Percentiles rank a stretch among this genome's conserved stretches.
Evolutionary conservation across 305 asterid genomes (phyloP).

Genomic region (Fraxinus platypoda): DNA sequence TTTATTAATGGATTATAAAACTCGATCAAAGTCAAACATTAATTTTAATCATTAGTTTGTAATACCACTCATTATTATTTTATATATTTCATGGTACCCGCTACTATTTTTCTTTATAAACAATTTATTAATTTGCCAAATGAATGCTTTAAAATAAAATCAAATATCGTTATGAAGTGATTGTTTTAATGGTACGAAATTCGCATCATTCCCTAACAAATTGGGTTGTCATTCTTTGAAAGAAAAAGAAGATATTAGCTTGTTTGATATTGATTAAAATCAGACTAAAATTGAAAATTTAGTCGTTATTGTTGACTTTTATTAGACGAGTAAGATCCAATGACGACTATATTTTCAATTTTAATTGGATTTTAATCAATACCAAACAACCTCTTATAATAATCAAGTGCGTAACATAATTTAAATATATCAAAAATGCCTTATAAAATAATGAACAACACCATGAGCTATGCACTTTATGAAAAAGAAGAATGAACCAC

Average conservation of each 20-base stretch:
- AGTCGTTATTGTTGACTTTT: too few relatives aligned
- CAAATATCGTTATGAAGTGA: too few relatives aligned
- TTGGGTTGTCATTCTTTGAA: background rate
- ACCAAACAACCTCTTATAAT: too few relatives aligned
- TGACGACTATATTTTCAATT: too few relatives aligned
- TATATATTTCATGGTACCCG: background rate
- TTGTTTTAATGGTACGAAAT: background rate
- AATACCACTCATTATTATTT: background rate
- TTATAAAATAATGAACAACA: slow-evolving; percentile 8
- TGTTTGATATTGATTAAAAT: too few relatives aligned
- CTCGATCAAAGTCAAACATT: too few relatives aligned
- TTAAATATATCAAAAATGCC: background rate
- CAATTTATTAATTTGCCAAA: too few relatives aligned
- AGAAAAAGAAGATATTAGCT: too few relatives aligned
- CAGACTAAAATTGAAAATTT: too few relatives aligned
- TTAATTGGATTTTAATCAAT: too few relatives aligned
- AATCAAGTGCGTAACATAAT: background rate
- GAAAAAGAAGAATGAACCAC: slow-evolving; percentile 6
- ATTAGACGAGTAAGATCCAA: too few relatives aligned
- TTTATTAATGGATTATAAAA: background rate
- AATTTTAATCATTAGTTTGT: too few relatives aligned
- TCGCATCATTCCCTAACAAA: background rate
- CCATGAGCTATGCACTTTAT: background rate
- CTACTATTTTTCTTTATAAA: background rate
- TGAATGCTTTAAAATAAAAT: background rate